Evolutionary conservation across 768 basidiomycete genomes (phyloP), one percentile per base, ranked within the genome.

Genomic region (Russula foetens): DNA sequence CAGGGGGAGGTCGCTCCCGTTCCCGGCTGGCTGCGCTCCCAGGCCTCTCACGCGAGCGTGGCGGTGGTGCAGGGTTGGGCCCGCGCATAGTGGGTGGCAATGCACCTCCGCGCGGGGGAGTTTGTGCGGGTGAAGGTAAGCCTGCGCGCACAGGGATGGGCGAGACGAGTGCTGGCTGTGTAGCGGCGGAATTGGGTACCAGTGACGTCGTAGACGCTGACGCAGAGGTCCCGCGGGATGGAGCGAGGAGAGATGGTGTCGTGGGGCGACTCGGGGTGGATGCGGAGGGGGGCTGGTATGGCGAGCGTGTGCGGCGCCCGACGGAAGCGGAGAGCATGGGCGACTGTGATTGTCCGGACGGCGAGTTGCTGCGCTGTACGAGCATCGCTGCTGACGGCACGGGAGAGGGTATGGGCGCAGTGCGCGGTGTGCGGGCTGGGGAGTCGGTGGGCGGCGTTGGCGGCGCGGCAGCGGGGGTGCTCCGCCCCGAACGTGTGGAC

Each of bases 1-100:
- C 75, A 4, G 77, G 81, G 4, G 81, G 77, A 21, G 80, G 75
- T 23, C 80, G 77, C 62, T 74, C 62, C 7, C 56, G 56, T 15
- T 57, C 56, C 29, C 62, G 75, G 15, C 75, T 76, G 21, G 75
- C 65, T 29, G 75, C 69, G 68, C 84, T 88, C 14, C 81, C 79
- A 2, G 88, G 87, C 11, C 88, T 76, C 70, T 86, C 83, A 23
- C 75, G 75, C 56, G 87, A 88, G 52, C 88, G 78, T 19, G 88
- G 86, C 3, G 84, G 81, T 0, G 80, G 83, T 1, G 79, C 81
- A n/a, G 80, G 80, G 66, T 78, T 74, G 24, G 31, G 5, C 59
- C 26, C 48, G 11, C 59, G 59, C 47, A 39, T n/a, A 0, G 41
- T 15, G n/a, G 28, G 48, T 3, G 47, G 12, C 23, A 39, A 7